Evolutionary conservation across 352 stramenopile genomes (phyloP), one percentile per base, ranked within the genome.

Genomic region (Paralagenidium karlingii): DNA sequence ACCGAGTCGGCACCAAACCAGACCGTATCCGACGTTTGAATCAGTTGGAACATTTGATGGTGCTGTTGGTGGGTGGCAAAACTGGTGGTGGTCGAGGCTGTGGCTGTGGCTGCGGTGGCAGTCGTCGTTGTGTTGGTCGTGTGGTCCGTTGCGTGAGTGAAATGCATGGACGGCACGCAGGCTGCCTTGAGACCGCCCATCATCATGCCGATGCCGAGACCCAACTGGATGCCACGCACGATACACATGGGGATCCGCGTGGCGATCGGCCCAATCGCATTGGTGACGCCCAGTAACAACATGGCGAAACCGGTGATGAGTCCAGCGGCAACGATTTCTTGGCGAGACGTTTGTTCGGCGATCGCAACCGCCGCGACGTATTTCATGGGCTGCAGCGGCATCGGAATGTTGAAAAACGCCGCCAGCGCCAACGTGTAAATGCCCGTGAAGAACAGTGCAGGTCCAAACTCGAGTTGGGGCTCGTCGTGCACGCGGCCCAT

Each of bases 341-440:
- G 52, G 40, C 82, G 76, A 22, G 73, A 58, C 30, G 79, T 65
- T 36, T 85, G 75, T 29, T 91, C 78, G n/a, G 78, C 62, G 32
- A 97, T 80, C 11, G 83, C 90, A 16, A 95, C 80, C 7, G 87
- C 83, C 4, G 84, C 61, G 40, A 97, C 94, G 12, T 77, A 87
- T 60, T 97, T 96, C 90, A 97, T 97, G 11, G 90, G 90, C 55
- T 97, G 90, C 19, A 97, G 79, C n/a, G 81, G 85, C 58, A 97
- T 96, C 33, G 90, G 90, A 24, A 96, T 54, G 47, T 95, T 86
- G 64, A 92, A 96, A 32, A 79, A 58, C 21, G 75, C 64, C 22
- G 84, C 82, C 10, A 91, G 77, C 1, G 86, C 49, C 0, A 92
- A 52, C 22, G 94, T 96, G 45, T 80, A 88, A 9, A 94, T 43